These are phyloP conservation scores for Eucalyptus brandiana DNA, from an alignment of 345 rosid genomes.

Conservation along the genomic window DNA sequence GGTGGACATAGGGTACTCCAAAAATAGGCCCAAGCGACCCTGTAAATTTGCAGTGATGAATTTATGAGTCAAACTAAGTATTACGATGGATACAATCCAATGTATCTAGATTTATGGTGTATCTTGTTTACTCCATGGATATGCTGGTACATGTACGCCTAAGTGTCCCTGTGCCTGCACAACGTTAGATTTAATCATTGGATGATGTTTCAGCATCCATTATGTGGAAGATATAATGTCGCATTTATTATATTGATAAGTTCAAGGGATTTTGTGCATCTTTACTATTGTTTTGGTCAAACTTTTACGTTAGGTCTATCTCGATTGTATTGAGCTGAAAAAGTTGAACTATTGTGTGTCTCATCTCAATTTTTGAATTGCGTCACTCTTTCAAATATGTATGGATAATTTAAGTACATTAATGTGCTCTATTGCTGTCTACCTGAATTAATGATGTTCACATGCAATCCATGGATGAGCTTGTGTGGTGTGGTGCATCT, in stretches of 20 bases:
- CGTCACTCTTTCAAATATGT: neutral
- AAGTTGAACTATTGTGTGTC: neutral
- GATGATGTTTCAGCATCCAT: neutral
- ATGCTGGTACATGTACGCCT: neutral
- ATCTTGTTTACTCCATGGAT: neutral
- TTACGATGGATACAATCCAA: neutral
- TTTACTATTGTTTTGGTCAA: neutral
- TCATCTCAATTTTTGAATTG: neutral
- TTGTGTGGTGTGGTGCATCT: neutral
- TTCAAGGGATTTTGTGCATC: neutral
- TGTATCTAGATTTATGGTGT: neutral
- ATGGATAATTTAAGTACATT: neutral
- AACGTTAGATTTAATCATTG: neutral
- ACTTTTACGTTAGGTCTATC: neutral
- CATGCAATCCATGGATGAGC: neutral
- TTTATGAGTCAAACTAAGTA: neutral
- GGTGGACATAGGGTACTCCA: neutral
- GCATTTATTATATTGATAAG: neutral
- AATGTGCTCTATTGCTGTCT: neutral
- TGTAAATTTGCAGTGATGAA: neutral
- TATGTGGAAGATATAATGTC: neutral
- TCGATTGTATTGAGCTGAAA: neutral
- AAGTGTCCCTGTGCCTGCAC: neutral
- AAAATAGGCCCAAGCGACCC: neutral
- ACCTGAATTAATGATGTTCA: neutral